Evolutionary conservation across 805 yeast genomes (phyloP), one percentile per base, ranked within the genome.

Genomic region (Candida sphagnicola): DNA sequence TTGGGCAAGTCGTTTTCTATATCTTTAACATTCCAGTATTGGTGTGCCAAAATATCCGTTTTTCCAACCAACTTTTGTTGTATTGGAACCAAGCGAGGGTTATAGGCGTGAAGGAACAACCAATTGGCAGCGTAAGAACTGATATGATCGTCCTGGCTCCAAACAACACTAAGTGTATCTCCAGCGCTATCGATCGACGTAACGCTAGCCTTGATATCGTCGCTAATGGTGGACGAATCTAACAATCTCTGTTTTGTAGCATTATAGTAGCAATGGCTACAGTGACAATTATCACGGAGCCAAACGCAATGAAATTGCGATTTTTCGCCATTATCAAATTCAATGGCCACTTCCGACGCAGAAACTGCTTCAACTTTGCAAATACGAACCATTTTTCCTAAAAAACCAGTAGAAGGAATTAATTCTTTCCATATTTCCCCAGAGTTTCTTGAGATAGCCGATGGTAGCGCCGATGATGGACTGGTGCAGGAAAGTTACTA

Each of bases 251-350:
- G 87, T 48, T 74, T 77, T 24, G 87, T 81, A 34, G 59, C 50
- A 3, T 69, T 58, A 50, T 73, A 79, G 56, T 67, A 78, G 55
- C 85, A 79, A 19, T 64, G 46, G 8, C 60, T 56, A 45, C 85
- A 80, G 44, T 72, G 82, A 47, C 87, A 81, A 48, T 74, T 70
- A 54, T 81, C 87, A 34, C 87, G 62, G 14, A 81, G 63, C 86
- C 86, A 81, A 33, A 81, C 67, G 51, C 72, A 54, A 50, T 77
- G 78, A 42, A 41, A 59, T 17, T 37, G 48, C n/a, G 56, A 43
- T 2, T 21, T 15, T 11, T 15, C 8, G 14, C 28, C 36, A 8
- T 39, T 31, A 2, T 32, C 26, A 46, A 46, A 44, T 8, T 18
- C 24, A 6, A 31, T 13, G 5, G 10, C 8, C 8, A 21, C 26